phyloP scores from a whole-genome alignment of 2,329 filamentous ascomycete genomes.

The Pezicula carpinea region DNA sequence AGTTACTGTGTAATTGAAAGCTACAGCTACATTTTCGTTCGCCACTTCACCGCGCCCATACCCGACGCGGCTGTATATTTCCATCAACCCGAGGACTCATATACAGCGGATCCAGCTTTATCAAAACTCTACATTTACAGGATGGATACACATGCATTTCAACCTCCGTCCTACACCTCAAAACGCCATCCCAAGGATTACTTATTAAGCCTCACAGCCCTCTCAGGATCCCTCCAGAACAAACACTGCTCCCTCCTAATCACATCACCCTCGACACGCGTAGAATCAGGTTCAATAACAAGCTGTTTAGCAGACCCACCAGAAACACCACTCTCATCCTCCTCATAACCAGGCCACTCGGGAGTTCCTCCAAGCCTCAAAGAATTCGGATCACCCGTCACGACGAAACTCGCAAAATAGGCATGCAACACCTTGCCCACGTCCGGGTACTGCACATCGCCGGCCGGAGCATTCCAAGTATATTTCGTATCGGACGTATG shows the following conservation, averaged over 20 bases:
- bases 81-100: no score
- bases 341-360: background rate
- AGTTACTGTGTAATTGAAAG: no score
- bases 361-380: background rate
- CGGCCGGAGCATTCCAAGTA: background rate
- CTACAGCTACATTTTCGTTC: no score
- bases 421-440: slow-evolving; percentile 12
- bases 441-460: background rate
- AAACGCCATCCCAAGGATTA: no score
- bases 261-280: background rate
- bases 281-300: background rate
- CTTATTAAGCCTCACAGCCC: background rate
- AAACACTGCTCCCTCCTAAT: background rate
- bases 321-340: background rate
- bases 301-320: background rate
- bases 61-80: no score
- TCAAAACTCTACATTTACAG: no score
- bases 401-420: slow-evolving; percentile 42
- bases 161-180: no score
- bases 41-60: no score
- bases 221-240: slow-evolving; percentile 1
- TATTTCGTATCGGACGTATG: background rate
- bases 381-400: slow-evolving; percentile 38
- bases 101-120: no score
- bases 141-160: no score